Base-by-base conservation (phyloP, 1,284 basidiomycete species). In the Sutorius eximius region DNA sequence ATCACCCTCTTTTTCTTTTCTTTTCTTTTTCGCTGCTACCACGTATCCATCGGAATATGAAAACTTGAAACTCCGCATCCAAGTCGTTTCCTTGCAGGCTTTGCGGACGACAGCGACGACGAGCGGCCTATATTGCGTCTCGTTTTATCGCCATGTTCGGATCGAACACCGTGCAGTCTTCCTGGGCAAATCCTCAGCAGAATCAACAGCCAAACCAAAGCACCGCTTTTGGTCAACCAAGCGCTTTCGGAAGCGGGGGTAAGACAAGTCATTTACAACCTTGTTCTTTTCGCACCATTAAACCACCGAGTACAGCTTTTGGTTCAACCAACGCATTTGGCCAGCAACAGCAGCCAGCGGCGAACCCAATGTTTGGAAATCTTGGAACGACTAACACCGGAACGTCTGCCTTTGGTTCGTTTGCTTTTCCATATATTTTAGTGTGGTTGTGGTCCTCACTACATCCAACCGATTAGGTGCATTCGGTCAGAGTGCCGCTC, bases 311-410 rank as follows among this genome's bases (percentile, higher is more conserved):
- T 64, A 59, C 67, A 76, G 76, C 72, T 33, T 82, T 81, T 64
- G 75, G 76, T 56, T 64, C 75, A 27, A 70, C 74, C 52, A 60
- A 72, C 62, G 70, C 75, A 44, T 82, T 81, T 68, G 74, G 76
- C 56, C 75, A 79, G 67, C 71, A 73, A 60, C 83, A 83, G 62
- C 80, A 79, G 61, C 83, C 85, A 46, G 85, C 85, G 65, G 78
- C 82, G 2, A 91, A 92, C 61, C 86, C 90, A 42, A 89, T 90
- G 85, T 91, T 90, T 69, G 88, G 88, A 54, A 81, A 78, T 61
- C 66, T 85, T 49, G 75, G 73, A 47, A 70, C 69, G 46, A 73
- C 72, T 34, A 73, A 65, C 46, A 64, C 73, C 3, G 73, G 73
- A 13, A 67, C 75, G 27, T 65, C 80, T 53, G 77, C 77, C 56